Evolutionary conservation across 2,329 filamentous ascomycete genomes (phyloP), one percentile per base, ranked within the genome.

Genomic region (Calonectria fujianensis): DNA sequence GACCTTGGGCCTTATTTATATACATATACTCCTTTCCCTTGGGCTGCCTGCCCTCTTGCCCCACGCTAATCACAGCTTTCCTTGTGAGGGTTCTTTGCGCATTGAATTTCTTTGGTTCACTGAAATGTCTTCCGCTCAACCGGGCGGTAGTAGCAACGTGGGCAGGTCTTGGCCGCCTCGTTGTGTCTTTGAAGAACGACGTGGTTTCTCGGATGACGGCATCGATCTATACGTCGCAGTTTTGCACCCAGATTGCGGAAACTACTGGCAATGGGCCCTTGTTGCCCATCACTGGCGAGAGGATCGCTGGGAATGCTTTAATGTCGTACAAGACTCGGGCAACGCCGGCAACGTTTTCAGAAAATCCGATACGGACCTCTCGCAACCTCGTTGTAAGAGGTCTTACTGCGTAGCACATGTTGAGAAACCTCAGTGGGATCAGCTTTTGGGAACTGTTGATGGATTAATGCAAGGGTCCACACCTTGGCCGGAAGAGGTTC

Each of bases 1-100:
- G 18, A 18, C 41, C 39, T 45, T 20, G 7, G 8, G 8, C 18
- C 7, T n/a, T 18, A 18, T 41, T 41, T 18, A 41, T 41, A 41
- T 20, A 8, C 18, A 4, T n/a, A 8, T 45, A n/a, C 14, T 20
- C 41, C 41, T 16, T 18, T 41, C 5, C 0, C 41, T 45, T n/a
- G 16, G 3, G 2, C 7, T 10, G 10, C 41, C 1, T 6, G 5
- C 16, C 0, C 10, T 18, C 41, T 18, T 9, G 18, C 0, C 10
- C 6, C 9, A 20, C 10, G 18, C 7, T 7, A 6, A 45, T 8
- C 39, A 45, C 16, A 45, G 9, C 9, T 20, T 8, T n/a, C 6
- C 2, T 45, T 45, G 20, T 7, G 18, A n/a, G 5, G 2, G 10
- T 8, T n/a, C n/a, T 45, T 45, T 6, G 8, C n/a, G 41, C 1